These are phyloP conservation scores for Musa acuminata DNA, from an alignment of 176 grass and related monocot genomes.

Conservation along the genomic window DNA sequence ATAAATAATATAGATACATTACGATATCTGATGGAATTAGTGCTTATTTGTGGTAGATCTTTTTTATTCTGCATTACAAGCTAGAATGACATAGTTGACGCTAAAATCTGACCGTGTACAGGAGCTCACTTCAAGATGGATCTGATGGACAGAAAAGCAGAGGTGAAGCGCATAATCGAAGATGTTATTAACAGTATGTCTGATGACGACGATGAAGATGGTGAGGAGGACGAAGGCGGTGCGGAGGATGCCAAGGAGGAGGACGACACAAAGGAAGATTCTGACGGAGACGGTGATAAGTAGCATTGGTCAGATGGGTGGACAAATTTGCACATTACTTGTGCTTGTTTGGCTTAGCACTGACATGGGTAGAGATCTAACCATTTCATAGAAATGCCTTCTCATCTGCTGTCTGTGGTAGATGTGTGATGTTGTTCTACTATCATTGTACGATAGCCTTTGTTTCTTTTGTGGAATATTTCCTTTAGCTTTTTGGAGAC, in stretches of 20 bases:
- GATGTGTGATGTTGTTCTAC: neutral
- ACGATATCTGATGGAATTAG: neutral
- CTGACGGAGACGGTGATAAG: conserved; percentile 28
- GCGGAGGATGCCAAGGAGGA: conserved; percentile 21
- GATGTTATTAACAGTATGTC: conserved; percentile 90
- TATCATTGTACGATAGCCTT: conserved; percentile 48
- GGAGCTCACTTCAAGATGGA: conserved; percentile 74
- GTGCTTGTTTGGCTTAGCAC: too few relatives aligned
- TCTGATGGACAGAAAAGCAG: conserved; percentile 86
- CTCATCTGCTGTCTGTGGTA: neutral
- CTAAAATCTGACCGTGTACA: conserved; percentile 18
- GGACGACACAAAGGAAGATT: conserved; percentile 21
- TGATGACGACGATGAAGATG: conserved; percentile 50
- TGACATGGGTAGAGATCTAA: neutral
- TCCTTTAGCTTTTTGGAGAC: conserved; percentile 41
- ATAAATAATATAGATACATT: neutral
- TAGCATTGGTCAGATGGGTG: neutral
- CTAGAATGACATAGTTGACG: neutral
- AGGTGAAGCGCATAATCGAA: conserved; percentile 81
- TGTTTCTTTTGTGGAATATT: conserved; percentile 7
- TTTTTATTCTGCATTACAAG: neutral
- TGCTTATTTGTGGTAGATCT: neutral
- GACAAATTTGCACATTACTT: too few relatives aligned
- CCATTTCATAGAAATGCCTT: neutral
- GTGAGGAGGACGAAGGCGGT: conserved; percentile 33